phyloP scores from a whole-genome alignment of 768 basidiomycete genomes.

The Termitomyces sp. region DNA sequence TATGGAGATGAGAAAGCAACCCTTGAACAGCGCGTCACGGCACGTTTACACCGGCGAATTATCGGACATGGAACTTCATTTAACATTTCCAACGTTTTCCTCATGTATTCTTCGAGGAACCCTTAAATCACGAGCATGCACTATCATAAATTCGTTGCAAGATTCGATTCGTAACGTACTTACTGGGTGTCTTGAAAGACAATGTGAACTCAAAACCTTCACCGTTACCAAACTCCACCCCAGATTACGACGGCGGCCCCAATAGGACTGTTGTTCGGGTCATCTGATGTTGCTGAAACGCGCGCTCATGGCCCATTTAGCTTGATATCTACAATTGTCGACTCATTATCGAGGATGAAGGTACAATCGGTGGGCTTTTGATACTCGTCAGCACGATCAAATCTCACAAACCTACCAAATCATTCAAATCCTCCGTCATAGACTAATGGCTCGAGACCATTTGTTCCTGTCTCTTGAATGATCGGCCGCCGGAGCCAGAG shows the following conservation, averaged over 20 bases:
- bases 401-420: not conserved
- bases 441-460: not conserved
- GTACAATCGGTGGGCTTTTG: not conserved
- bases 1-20: no score
- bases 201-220: not conserved
- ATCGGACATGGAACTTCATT: no score
- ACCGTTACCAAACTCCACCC: not conserved
- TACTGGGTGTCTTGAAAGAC: not conserved
- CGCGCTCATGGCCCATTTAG: not conserved
- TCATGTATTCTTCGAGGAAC: no score
- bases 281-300: not conserved
- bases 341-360: not conserved
- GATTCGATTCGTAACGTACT: not conserved
- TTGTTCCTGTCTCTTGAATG: not conserved
- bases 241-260: not conserved
- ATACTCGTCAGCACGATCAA: not conserved
- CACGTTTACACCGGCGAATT: no score
- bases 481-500: not conserved
- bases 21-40: no score
- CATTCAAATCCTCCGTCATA: not conserved
- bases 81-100: no score
- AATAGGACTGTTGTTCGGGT: not conserved
- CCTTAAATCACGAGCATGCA: not conserved
- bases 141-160: not conserved
- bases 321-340: not conserved